Conservation (phyloP, 495 filamentous ascomycete species). For the Massariosphaeria phaeospora region DNA sequence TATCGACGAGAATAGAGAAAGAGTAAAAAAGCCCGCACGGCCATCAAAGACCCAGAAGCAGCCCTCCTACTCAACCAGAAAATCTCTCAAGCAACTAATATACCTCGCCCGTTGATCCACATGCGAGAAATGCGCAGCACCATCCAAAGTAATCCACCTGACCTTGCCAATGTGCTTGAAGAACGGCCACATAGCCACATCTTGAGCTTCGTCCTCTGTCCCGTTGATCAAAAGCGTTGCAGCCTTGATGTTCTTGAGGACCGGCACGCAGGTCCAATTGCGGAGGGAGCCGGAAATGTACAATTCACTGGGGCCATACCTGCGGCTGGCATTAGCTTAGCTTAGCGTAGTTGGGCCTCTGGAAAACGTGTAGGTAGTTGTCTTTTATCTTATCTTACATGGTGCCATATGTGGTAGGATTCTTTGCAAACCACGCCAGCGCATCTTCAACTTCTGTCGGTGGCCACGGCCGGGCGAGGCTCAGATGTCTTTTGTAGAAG, state of each 20-base stretch:
- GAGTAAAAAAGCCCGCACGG: too few species aligned
- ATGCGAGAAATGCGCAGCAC: not conserved
- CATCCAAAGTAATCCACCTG: not conserved
- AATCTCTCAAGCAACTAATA: not conserved
- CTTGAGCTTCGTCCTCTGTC: not conserved
- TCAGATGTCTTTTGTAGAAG: conserved; percentile 44
- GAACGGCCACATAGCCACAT: not conserved
- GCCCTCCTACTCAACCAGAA: too few species aligned
- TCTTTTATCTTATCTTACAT: too few species aligned
- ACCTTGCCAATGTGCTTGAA: not conserved
- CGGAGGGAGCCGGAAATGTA: not conserved
- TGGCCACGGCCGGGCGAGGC: conserved; percentile 41
- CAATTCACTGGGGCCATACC: not conserved
- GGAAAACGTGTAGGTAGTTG: too few species aligned
- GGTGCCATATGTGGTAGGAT: conserved; percentile 44
- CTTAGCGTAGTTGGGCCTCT: too few species aligned
- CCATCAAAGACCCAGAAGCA: too few species aligned
- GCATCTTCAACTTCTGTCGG: conserved; percentile 26
- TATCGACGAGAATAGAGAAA: too few species aligned
- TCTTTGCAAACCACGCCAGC: conserved; percentile 41
- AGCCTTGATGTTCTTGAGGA: not conserved
- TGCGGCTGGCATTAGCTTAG: not conserved
- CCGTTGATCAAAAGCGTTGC: not conserved
- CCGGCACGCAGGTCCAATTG: not conserved
- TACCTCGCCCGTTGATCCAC: not conserved